These are phyloP conservation scores for Plenodomus lindquistii DNA, from an alignment of 2,329 filamentous ascomycete genomes.

Conservation along the genomic window DNA sequence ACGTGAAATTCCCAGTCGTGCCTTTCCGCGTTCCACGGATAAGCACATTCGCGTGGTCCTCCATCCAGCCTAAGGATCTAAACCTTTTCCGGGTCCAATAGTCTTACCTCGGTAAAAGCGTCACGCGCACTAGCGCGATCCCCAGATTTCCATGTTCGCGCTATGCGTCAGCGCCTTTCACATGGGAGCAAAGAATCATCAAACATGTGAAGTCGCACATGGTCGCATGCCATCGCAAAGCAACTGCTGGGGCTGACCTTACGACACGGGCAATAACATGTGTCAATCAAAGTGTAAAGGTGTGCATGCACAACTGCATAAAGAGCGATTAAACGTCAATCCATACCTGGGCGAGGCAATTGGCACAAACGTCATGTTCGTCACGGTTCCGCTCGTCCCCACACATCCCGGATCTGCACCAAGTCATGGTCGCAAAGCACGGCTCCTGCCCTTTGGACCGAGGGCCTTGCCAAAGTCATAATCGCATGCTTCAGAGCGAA, in stretches of 20 bases:
- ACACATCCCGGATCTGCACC: slow-evolving; percentile 28
- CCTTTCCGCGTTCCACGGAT: not conserved
- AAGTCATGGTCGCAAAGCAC: slow-evolving; percentile 15
- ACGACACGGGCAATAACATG: not conserved
- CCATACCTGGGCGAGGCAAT: slow-evolving; percentile 11
- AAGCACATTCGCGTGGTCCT: not conserved
- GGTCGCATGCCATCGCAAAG: slow-evolving; percentile 23
- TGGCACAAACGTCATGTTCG: slow-evolving; percentile 42
- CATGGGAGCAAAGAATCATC: slow-evolving; percentile 25
- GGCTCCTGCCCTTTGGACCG: slow-evolving; percentile 39
- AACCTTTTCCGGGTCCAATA: slow-evolving; percentile 14
- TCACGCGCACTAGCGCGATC: not conserved
- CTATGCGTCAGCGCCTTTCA: slow-evolving; percentile 23
- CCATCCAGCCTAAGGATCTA: slow-evolving; percentile 1
- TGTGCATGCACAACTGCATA: not conserved
- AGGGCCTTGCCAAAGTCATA: slow-evolving; percentile 23
- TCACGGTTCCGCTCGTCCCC: slow-evolving; percentile 29
- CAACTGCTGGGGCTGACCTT: not conserved
- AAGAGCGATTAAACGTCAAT: not conserved
- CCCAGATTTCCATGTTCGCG: slow-evolving; percentile 15
- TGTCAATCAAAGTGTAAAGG: not conserved
- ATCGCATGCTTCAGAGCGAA: slow-evolving; percentile 1
- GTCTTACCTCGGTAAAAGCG: slow-evolving; percentile 16
- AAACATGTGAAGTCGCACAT: slow-evolving; percentile 35
- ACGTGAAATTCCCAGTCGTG: not conserved